Percentiles rank a stretch among this genome's conserved stretches.
phyloP scores from a whole-genome alignment of 2,329 filamentous ascomycete genomes.

The Colletotrichum falcatum region DNA sequence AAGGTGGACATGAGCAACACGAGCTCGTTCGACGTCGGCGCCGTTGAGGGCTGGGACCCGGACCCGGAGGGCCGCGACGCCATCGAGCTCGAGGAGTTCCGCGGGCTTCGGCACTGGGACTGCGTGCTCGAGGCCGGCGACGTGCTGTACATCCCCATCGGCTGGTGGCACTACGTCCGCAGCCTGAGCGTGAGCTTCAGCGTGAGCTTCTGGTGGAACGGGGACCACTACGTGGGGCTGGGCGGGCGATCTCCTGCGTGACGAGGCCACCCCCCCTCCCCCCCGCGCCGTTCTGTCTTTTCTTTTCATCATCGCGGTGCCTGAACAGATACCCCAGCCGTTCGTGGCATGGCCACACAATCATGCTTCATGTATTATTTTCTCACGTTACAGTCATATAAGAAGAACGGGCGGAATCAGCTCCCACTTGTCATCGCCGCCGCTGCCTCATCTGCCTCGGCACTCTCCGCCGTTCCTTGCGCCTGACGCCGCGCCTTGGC shows the following conservation, averaged over 20 bases:
- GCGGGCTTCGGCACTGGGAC: constrained; percentile 75
- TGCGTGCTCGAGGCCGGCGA: constrained; percentile 85
- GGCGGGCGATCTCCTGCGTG: background rate
- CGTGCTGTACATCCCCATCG: constrained; percentile 87
- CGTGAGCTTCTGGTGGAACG: constrained; percentile 96
- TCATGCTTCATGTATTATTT: background rate
- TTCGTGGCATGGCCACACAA: background rate
- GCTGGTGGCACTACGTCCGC: constrained; percentile 98
- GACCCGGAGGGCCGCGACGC: constrained; percentile 47
- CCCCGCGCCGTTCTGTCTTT: background rate
- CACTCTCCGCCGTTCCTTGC: constrained; percentile 51
- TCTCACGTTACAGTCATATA: background rate
- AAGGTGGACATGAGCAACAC: constrained; percentile 94
- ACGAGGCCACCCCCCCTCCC: background rate
- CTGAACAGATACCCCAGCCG: background rate
- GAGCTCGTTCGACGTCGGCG: constrained; percentile 80
- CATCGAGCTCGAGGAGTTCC: constrained; percentile 62
- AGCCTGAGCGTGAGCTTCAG: constrained; percentile 90
- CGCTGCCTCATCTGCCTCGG: constrained; percentile 48
- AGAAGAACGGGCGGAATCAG: background rate
- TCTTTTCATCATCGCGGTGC: background rate
- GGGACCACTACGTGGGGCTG: constrained; percentile 20
- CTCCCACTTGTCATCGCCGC: constrained; percentile 1
- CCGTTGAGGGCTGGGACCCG: constrained; percentile 71
- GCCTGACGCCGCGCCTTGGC: constrained; percentile 67